Percentiles rank a stretch among this genome's conserved stretches.
These are phyloP conservation scores for Abortiporus biennis DNA, from an alignment of 1,284 basidiomycete genomes.

Conservation along the genomic window DNA sequence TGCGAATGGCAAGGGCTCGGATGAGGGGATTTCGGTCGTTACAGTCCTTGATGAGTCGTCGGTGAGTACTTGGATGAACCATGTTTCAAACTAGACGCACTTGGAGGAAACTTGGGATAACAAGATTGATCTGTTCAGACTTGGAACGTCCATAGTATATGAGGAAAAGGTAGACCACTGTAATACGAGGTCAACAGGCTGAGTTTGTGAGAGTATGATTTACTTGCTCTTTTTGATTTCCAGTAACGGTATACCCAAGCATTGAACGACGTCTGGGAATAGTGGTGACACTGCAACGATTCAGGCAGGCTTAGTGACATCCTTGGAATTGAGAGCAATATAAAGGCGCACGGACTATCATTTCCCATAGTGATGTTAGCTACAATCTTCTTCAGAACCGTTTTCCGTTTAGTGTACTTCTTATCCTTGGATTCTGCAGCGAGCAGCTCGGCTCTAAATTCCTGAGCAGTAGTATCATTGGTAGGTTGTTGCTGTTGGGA, in stretches of 20 bases:
- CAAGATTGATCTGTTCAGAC: conserved; percentile 83
- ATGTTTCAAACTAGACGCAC: conserved; percentile 35
- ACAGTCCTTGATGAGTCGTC: conserved; percentile 59
- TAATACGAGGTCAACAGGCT: conserved; percentile 7
- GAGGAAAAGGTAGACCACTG: conserved; percentile 92
- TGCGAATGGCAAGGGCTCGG: conserved; percentile 88
- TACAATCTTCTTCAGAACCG: conserved; percentile 91
- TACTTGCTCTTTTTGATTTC: conserved; percentile 97
- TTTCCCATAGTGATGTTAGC: conserved; percentile 96
- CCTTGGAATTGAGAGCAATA: conserved; percentile 14
- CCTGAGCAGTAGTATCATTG: conserved; percentile 39
- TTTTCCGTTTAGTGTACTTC: conserved; percentile 87
- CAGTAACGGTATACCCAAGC: conserved; percentile 81
- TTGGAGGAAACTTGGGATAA: conserved; percentile 87
- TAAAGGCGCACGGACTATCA: conserved; percentile 77
- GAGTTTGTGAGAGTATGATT: not conserved
- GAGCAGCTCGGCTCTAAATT: conserved; percentile 84
- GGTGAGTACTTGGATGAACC: too few relatives aligned
- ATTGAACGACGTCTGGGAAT: conserved; percentile 87
- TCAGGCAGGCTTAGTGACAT: not conserved
- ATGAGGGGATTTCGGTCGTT: conserved; percentile 90
- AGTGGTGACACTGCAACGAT: conserved; percentile 78
- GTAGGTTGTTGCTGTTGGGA: conserved; percentile 8
- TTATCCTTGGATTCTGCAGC: conserved; percentile 91
- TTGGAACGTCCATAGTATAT: conserved; percentile 89